Percentiles rank a stretch among this genome's conserved stretches.
phyloP scores from a whole-genome alignment of 2,329 filamentous ascomycete genomes.

The Arthrobotrys pseudoclavata region DNA sequence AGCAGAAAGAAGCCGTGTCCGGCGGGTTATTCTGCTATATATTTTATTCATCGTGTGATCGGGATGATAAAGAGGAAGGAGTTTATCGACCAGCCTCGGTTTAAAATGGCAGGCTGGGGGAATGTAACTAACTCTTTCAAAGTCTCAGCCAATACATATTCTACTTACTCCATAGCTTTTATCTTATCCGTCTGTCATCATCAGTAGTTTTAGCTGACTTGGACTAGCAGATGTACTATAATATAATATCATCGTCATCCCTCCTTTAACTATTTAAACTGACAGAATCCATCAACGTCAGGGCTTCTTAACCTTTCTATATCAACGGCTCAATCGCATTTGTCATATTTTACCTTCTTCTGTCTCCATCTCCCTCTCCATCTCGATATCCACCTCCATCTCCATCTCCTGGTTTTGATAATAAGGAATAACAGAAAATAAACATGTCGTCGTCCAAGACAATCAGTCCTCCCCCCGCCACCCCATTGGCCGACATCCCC shows the following conservation, averaged over 20 bases:
- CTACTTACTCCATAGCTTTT: not conserved
- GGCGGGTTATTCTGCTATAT: conserved; percentile 19
- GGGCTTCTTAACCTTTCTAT: no score
- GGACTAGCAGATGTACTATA: not conserved
- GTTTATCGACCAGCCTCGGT: conserved; percentile 40
- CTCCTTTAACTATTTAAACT: no score
- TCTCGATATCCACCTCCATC: not conserved
- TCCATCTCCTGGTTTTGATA: not conserved
- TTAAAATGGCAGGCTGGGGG: conserved; percentile 47
- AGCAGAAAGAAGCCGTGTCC: conserved; percentile 37
- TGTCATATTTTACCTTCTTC: no score
- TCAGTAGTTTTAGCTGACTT: not conserved
- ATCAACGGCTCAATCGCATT: no score
- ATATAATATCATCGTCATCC: not conserved
- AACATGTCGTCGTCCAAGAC: conserved; percentile 33
- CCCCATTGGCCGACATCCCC: conserved; percentile 77
- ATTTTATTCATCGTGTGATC: not conserved
- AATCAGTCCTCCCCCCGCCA: conserved; percentile 65
- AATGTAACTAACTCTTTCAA: not conserved
- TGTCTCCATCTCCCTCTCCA: not conserved
- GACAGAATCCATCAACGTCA: no score
- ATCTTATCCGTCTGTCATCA: not conserved
- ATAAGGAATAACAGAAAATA: not conserved
- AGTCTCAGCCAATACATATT: no score
- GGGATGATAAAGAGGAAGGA: not conserved